phyloP scores from a whole-genome alignment of 768 basidiomycete species.

The Pleurotus sapidus region DNA sequence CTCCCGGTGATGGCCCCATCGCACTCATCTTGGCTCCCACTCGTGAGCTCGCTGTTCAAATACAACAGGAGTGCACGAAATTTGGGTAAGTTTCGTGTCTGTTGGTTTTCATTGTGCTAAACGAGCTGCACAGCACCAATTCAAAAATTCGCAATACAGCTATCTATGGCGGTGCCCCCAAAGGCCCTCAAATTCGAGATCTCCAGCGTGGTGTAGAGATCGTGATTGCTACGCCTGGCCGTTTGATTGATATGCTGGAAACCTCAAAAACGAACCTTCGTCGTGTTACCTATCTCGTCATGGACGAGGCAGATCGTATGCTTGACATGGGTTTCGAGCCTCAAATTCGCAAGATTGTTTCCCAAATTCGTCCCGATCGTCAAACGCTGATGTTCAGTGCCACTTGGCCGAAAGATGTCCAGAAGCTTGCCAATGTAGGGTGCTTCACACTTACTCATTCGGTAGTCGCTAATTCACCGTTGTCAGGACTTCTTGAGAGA shows the following conservation, averaged over 20 bases:
- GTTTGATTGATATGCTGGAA: conserved; percentile 99
- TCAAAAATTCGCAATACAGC: conserved; percentile 98
- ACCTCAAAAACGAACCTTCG: conserved; percentile 94
- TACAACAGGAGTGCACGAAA: conserved; percentile 97
- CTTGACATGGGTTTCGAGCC: conserved; percentile 99
- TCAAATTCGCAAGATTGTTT: conserved; percentile 96
- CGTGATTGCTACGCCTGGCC: conserved; percentile 99
- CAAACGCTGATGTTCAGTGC: conserved; percentile 99
- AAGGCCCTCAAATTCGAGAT: conserved; percentile 98
- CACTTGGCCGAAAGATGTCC: conserved; percentile 99
- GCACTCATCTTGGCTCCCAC: conserved; percentile 96
- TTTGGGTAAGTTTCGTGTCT: conserved; percentile 65
- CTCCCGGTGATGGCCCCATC: conserved; percentile 96
- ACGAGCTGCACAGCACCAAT: conserved; percentile 51
- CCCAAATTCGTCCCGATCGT: conserved; percentile 96
- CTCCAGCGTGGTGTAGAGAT: conserved; percentile 96
- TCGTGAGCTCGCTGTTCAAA: conserved; percentile 97
- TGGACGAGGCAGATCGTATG: conserved; percentile 99
- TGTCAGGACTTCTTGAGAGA: conserved; percentile 89
- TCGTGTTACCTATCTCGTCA: conserved; percentile 94
- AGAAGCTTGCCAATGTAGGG: conserved; percentile 86
- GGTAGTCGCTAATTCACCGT: conserved; percentile 6
- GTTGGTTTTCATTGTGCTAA: conserved; percentile 5
- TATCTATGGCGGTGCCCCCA: conserved; percentile 98
- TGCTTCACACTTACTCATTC: neutral